These are phyloP conservation scores for Gyrodon lividus DNA, from an alignment of 768 basidiomycete species.

Conservation along the genomic window DNA sequence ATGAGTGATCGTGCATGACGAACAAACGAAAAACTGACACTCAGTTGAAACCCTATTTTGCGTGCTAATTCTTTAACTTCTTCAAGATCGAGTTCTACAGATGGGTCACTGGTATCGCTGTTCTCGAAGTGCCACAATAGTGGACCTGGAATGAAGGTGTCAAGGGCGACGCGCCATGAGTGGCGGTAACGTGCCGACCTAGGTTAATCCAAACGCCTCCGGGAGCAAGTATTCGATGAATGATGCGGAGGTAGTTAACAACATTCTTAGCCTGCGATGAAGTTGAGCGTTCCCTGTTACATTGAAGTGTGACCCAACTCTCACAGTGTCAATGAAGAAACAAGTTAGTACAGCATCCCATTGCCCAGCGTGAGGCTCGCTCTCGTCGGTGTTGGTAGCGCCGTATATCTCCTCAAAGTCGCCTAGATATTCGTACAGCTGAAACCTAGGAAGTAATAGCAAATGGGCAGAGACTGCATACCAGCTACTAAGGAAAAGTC, in stretches of 20 bases:
- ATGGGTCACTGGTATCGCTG: slow-evolving; percentile 73
- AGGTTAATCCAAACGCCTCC: slow-evolving; percentile 94
- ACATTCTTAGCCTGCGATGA: slow-evolving; percentile 81
- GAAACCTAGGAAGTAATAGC: neutral
- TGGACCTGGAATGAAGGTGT: slow-evolving; percentile 53
- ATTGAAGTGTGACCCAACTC: slow-evolving; percentile 14
- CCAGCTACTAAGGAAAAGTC: slow-evolving; percentile 89
- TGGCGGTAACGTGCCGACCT: slow-evolving; percentile 41
- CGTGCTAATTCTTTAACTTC: slow-evolving; percentile 78
- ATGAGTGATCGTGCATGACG: neutral
- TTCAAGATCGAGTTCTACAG: slow-evolving; percentile 86
- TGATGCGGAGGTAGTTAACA: slow-evolving; percentile 84
- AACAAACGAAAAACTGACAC: slow-evolving; percentile 45
- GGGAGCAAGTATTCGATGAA: slow-evolving; percentile 77
- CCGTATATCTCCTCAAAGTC: slow-evolving; percentile 96
- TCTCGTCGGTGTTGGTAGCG: slow-evolving; percentile 42
- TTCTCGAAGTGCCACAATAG: slow-evolving; percentile 98
- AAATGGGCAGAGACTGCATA: slow-evolving; percentile 24
- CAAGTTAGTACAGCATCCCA: slow-evolving; percentile 94
- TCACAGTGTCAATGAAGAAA: slow-evolving; percentile 95
- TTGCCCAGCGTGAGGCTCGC: slow-evolving; percentile 67
- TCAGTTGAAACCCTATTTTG: slow-evolving; percentile 78
- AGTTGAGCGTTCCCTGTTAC: neutral
- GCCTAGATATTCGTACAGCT: slow-evolving; percentile 41
- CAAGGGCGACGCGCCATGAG: neutral